phyloP scores from a whole-genome alignment of 306 rosid species.

The Sophora flavescens region DNA sequence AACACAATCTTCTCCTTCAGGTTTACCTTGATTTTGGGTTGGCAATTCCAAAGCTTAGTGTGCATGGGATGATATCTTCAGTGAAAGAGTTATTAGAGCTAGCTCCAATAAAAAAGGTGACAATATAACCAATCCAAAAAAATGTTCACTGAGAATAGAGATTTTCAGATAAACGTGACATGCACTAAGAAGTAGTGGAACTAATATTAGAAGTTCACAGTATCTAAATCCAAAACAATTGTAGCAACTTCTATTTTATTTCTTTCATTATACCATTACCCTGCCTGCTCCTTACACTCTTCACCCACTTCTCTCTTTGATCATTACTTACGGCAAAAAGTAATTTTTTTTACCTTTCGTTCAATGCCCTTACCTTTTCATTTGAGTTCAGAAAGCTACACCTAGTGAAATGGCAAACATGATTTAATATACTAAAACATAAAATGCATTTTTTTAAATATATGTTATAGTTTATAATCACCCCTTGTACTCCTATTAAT shows the following conservation, averaged over 20 bases:
- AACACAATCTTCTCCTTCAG: slow-evolving; percentile 54
- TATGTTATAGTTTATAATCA: too few relatives aligned
- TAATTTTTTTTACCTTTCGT: background rate
- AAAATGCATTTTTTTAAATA: background rate
- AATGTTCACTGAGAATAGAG: background rate
- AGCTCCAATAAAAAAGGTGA: slow-evolving; percentile 91
- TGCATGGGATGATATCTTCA: slow-evolving; percentile 88
- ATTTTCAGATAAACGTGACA: slow-evolving; percentile 1
- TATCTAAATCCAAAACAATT: background rate
- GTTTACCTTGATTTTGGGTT: slow-evolving; percentile 92
- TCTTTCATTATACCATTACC: background rate
- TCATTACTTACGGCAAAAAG: background rate
- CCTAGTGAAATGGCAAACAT: background rate
- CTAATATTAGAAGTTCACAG: slow-evolving; percentile 9
- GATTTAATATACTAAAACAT: background rate
- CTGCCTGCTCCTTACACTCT: background rate
- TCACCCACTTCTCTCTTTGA: background rate
- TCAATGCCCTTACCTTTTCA: background rate
- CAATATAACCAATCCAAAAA: slow-evolving; percentile 13
- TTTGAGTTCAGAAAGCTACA: background rate
- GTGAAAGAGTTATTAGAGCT: slow-evolving; percentile 86
- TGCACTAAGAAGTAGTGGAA: slow-evolving; percentile 10
- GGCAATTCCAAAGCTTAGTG: slow-evolving; percentile 89
- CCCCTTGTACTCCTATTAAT: too few relatives aligned
- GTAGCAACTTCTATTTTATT: background rate